Evolutionary conservation across 306 rosid genomes (phyloP).

Genomic region (Calophaca sinica): DNA sequence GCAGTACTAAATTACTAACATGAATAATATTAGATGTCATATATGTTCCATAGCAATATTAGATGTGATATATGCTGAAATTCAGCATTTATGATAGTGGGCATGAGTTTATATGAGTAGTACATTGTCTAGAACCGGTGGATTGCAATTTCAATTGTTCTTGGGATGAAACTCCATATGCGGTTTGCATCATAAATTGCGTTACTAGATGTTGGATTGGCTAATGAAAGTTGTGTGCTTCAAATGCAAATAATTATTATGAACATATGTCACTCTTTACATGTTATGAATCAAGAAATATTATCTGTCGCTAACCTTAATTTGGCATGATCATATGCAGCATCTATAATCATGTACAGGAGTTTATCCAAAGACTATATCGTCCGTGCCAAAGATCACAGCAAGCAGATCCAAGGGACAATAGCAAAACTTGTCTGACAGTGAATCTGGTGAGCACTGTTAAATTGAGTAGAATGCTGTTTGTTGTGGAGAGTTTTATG

Average conservation of each 20-base stretch:
- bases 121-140: background rate
- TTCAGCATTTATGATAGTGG: no score
- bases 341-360: slow-evolving; percentile 84
- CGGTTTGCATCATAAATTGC: background rate
- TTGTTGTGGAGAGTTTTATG: slow-evolving; percentile 26
- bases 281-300: background rate
- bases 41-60: no score
- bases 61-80: no score
- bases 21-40: no score
- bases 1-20: no score
- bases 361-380: slow-evolving; percentile 60
- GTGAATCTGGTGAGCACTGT: slow-evolving; percentile 52
- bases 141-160: background rate
- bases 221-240: slow-evolving; percentile 17
- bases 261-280: background rate
- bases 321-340: slow-evolving; percentile 62
- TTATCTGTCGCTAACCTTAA: slow-evolving; percentile 38
- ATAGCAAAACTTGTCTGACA: slow-evolving; percentile 40
- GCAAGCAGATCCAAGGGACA: slow-evolving; percentile 43
- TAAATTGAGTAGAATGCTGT: slow-evolving; percentile 24
- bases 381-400: slow-evolving; percentile 55
- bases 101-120: no score
- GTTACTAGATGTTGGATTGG: slow-evolving; percentile 15
- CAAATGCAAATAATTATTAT: slow-evolving; percentile 27
- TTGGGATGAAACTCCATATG: background rate